Evolutionary conservation across 805 yeast genomes (phyloP).

Genomic region (Schwanniomyces vanrijiae): DNA sequence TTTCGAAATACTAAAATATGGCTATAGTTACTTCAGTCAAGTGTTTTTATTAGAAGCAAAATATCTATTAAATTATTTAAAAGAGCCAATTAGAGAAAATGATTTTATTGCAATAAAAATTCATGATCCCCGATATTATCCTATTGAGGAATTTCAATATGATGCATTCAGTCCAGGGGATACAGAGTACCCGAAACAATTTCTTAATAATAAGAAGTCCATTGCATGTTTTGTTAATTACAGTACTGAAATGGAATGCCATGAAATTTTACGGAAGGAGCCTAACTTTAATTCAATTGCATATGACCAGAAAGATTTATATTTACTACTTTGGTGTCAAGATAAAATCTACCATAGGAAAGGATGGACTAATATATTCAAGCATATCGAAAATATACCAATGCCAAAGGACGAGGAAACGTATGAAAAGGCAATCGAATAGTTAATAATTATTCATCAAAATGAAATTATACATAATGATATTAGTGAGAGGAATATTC

Average conservation of each 20-base stretch:
- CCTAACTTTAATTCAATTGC: not conserved
- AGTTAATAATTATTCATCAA: slow-evolving; percentile 6
- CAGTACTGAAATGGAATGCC: not conserved
- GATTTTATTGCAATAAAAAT: not conserved
- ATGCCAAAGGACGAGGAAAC: not conserved
- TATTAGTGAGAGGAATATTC: slow-evolving; percentile 2
- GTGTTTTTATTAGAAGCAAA: not conserved
- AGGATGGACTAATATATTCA: not conserved
- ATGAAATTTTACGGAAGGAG: not conserved
- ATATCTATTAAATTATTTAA: not conserved
- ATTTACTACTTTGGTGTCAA: not conserved
- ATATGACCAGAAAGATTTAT: not conserved
- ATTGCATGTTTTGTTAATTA: not conserved
- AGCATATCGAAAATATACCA: not conserved
- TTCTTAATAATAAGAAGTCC: not conserved
- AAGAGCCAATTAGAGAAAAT: not conserved
- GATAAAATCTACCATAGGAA: not conserved
- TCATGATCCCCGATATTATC: not conserved
- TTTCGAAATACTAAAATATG: not conserved
- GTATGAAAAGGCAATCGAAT: slow-evolving; percentile 1
- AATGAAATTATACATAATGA: slow-evolving; percentile 7
- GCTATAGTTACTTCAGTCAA: not conserved
- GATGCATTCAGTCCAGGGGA: not conserved
- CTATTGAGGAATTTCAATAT: not conserved
- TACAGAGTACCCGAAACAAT: not conserved